Evolutionary conservation across 495 filamentous ascomycete genomes (phyloP), one percentile per base, ranked within the genome.

Genomic region (Mycothermus thermophilus): DNA sequence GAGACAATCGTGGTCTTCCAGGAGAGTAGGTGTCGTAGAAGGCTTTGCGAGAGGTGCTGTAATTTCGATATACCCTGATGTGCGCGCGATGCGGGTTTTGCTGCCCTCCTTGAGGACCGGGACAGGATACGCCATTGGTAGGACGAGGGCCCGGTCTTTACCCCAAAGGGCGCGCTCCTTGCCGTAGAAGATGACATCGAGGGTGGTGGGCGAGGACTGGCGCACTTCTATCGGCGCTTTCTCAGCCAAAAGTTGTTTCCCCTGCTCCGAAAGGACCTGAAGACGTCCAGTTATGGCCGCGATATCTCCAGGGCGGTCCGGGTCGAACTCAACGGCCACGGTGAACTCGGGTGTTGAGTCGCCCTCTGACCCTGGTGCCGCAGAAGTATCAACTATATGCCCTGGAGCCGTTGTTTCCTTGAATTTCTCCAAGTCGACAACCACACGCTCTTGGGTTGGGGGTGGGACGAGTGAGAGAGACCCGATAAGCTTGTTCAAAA

Each of bases 41-140:
- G 44, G 45, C 5, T 53, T 35, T 5, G 54, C 48, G 13, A 64
- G 30, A 16, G 58, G 49, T 10, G 54, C 62, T 19, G 54, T 44
- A 23, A 71, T 38, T 35, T 71, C 66, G 24, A 69, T 40, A 38
- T 61, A 69, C n/a, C 41, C 43, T 0, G 60, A 64, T 15, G 40
- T 66, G 32, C 65, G 59, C n/a, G 62, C 64, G 35, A 69, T 56
- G 27, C 55, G 52, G 3, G 52, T 57, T 21, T 52, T 62, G 39
- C 40, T 42, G 14, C 33, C 30, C 9, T 59, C 46, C 26, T 40
- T 41, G 4, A 40, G 25, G 9, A 73, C 55, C 0, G 67, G 66
- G 2, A 47, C 41, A 0, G 67, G 63, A 40, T 61, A 70, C 7
- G 37, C 42, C 15, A 67, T 19, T 21, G 46, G 39, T 9, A 43